phyloP scores from a whole-genome alignment of 2,329 filamentous ascomycete species.

The Ascocoryne sarcoides region DNA sequence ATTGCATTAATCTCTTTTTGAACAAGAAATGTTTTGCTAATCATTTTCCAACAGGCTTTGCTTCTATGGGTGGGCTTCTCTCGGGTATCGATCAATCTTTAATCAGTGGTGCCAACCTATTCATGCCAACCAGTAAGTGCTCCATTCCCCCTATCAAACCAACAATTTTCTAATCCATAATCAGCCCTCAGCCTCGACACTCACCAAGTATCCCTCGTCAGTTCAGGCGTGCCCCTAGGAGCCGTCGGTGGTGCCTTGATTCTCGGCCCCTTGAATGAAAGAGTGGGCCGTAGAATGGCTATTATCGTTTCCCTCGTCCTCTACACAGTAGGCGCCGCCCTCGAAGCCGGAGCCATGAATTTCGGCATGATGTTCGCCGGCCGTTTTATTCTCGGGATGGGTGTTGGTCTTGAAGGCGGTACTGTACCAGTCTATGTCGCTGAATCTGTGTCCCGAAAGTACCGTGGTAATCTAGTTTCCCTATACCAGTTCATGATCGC shows the following conservation, averaged over 20 bases:
- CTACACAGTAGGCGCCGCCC: slow-evolving; percentile 60
- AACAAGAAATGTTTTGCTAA: too few species aligned
- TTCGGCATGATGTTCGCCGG: slow-evolving; percentile 64
- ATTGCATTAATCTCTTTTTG: too few species aligned
- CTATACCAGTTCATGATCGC: slow-evolving; percentile 72
- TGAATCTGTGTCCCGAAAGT: slow-evolving; percentile 57
- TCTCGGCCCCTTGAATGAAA: slow-evolving; percentile 58
- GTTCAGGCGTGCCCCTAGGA: slow-evolving; percentile 62
- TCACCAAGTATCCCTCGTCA: slow-evolving; percentile 55
- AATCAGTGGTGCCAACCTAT: slow-evolving; percentile 63
- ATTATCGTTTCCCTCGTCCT: slow-evolving; percentile 62
- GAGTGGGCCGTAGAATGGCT: slow-evolving; percentile 55
- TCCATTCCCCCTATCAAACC: neutral
- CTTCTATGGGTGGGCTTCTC: slow-evolving; percentile 66
- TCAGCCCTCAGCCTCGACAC: slow-evolving; percentile 44
- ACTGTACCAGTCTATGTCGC: slow-evolving; percentile 69
- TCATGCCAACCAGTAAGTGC: slow-evolving; percentile 40
- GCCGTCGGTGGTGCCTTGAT: slow-evolving; percentile 62
- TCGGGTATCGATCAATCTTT: slow-evolving; percentile 66
- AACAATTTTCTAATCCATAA: neutral
- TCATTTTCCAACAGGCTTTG: too few species aligned
- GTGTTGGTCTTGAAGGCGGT: slow-evolving; percentile 65
- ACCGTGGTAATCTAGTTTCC: slow-evolving; percentile 64
- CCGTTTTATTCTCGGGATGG: slow-evolving; percentile 60
- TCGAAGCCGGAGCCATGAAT: slow-evolving; percentile 59